A percentile compares a stretch with the other conserved stretches of the same genome.
phyloP scores from a whole-genome alignment of 1,284 basidiomycete genomes.

The Fomitopsis palustris region DNA sequence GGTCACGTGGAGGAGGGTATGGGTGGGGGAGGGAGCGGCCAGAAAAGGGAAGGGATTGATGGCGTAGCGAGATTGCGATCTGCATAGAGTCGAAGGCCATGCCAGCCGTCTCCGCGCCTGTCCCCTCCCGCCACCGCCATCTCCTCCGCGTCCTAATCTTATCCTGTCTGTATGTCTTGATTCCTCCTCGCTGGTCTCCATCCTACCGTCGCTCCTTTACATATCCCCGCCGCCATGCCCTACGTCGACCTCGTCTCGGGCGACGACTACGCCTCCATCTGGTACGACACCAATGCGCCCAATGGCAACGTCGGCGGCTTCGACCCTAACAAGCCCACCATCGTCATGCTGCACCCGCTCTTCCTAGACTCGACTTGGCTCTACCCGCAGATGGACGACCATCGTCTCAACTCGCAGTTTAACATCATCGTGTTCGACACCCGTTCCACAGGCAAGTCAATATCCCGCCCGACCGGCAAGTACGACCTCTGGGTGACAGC shows the following conservation, averaged over 20 bases:
- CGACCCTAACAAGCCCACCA: slow-evolving; percentile 56
- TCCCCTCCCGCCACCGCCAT: neutral
- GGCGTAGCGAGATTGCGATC: neutral
- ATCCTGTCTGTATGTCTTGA: slow-evolving; percentile 1
- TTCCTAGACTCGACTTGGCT: slow-evolving; percentile 71
- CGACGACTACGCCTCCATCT: slow-evolving; percentile 67
- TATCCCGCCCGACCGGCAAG: slow-evolving; percentile 45
- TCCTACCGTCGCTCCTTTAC: slow-evolving; percentile 1
- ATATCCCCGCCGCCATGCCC: slow-evolving; percentile 47
- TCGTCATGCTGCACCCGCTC: slow-evolving; percentile 63
- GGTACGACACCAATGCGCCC: slow-evolving; percentile 63
- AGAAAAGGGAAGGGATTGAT: neutral
- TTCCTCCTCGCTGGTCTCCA: neutral
- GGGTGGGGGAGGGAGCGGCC: neutral
- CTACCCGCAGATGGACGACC: slow-evolving; percentile 61
- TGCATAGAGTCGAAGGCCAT: neutral
- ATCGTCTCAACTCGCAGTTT: slow-evolving; percentile 49
- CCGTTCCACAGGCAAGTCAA: slow-evolving; percentile 62
- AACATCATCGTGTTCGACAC: slow-evolving; percentile 75
- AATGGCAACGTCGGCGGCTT: slow-evolving; percentile 59
- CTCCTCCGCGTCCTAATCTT: neutral
- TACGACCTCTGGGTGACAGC: slow-evolving; percentile 75
- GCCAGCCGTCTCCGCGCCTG: neutral
- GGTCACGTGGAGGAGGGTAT: neutral
- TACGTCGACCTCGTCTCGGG: slow-evolving; percentile 60